Evolutionary conservation across 1,284 basidiomycete species (phyloP).

Genomic region (Fistulinella staudtii): DNA sequence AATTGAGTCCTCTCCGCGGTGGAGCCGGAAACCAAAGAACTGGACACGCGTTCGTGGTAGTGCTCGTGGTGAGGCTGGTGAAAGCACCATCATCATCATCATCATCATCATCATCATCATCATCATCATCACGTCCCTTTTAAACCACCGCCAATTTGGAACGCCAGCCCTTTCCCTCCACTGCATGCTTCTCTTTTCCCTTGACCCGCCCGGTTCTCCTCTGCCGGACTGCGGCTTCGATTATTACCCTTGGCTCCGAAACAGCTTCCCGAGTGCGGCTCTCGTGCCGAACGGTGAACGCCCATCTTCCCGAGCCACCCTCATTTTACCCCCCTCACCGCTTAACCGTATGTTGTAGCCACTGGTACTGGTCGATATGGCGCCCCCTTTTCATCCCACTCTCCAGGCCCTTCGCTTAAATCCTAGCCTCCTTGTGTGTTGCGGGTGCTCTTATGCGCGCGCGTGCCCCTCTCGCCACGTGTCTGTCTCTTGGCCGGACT

Average conservation of each 20-base stretch:
- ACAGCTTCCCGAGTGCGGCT: neutral
- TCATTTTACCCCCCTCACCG: neutral
- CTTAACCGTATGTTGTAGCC: neutral
- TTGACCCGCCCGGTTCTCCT: neutral
- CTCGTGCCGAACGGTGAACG: neutral
- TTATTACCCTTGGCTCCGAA: neutral
- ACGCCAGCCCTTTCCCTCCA: neutral
- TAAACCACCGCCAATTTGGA: neutral
- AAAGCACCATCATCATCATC: neutral
- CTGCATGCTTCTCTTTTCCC: neutral
- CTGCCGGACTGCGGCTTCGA: neutral
- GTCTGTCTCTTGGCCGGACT: neutral
- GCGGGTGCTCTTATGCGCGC: neutral
- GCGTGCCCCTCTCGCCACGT: neutral
- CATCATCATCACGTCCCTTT: neutral
- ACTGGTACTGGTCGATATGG: neutral
- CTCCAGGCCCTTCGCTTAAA: no score
- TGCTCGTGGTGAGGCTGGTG: no score
- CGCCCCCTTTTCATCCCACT: no score
- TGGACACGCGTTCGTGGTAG: no score
- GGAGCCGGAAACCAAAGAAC: no score
- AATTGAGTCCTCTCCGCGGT: no score
- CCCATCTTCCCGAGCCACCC: neutral
- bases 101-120: neutral
- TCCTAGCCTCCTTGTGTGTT: no score